Base-by-base conservation (phyloP, 345 rosid species). In the Salix arbutifolia region DNA sequence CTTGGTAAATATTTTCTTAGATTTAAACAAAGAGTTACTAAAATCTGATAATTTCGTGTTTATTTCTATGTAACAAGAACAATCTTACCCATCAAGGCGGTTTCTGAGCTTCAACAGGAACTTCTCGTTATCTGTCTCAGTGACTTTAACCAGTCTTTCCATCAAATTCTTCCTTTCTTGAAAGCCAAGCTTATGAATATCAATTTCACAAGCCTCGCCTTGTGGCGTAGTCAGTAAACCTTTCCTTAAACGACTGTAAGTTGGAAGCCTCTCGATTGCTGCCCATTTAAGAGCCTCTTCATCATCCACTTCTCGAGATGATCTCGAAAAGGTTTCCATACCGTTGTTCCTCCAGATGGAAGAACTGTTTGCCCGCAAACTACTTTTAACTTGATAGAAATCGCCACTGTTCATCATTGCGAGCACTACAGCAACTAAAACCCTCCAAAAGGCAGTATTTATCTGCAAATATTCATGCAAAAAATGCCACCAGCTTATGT, bases 101-200 rank as follows among this genome's bases (percentile, higher is more conserved):
- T 78, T 73, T 77, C 40, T 83, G 76, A 82, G 85, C 83, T 77
- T 80, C 31, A 80, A 44, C 78, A 85, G 62, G 70, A 86, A 82
- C 78, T 68, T 69, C 73, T 87, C 92, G 48, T 87, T 84, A 48
- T 87, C 92, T 53, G 80, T 80, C 30, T 84, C 88, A 0, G 86
- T 74, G 23, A 75, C 81, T 50, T 71, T 88, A 65, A 75, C 74
- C 68, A 85, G 56, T 38, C 83, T 79, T 64, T 83, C 89, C 11
- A 87, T n/a, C 81, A 86, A 61, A 52, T 42, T 73, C 52, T 52
- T 77, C 69, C 85, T 85, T 70, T 87, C 87, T 6, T 76, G 76
- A 62, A 79, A 69, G 8, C 89, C 89, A 73, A 79, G 82, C 31
- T 25, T 67, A 11, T 61, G 74, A 2, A 74, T 31, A 44, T 79